Conservation (phyloP, 371 early-diverging fungal species). For the Parasitella parasitica region DNA sequence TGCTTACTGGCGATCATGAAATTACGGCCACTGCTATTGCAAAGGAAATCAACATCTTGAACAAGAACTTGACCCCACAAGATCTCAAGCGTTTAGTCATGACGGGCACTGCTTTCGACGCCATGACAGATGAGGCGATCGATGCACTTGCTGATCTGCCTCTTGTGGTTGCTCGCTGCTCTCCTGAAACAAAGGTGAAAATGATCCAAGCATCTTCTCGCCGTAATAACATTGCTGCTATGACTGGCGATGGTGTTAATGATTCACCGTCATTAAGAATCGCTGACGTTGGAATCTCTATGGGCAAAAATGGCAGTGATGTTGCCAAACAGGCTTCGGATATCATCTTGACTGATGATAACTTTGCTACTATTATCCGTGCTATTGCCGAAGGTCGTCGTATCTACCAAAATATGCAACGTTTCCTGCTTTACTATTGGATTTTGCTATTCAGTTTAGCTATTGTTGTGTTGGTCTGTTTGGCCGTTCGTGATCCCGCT, state of each 20-base stretch:
- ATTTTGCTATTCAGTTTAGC: conserved; percentile 48
- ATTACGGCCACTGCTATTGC: conserved; percentile 92
- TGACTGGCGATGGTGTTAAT: conserved; percentile 94
- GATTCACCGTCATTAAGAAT: conserved; percentile 90
- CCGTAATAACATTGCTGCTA: conserved; percentile 65
- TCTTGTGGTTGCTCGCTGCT: conserved; percentile 89
- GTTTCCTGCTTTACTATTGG: conserved; percentile 86
- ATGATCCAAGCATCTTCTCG: conserved; percentile 92
- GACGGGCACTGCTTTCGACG: conserved; percentile 83
- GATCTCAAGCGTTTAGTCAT: conserved; percentile 65
- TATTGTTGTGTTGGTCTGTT: conserved; percentile 64
- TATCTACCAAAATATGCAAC: conserved; percentile 91
- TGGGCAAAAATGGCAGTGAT: conserved; percentile 92
- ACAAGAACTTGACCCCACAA: conserved; percentile 33
- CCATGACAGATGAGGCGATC: conserved; percentile 78
- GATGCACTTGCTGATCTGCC: conserved; percentile 78
- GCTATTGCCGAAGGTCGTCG: conserved; percentile 86
- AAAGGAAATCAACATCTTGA: conserved; percentile 83
- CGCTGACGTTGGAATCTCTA: conserved; percentile 91
- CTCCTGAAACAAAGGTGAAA: conserved; percentile 96
- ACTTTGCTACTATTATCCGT: conserved; percentile 84
- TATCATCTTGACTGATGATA: conserved; percentile 85
- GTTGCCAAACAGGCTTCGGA: conserved; percentile 91
- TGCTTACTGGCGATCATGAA: conserved; percentile 95
- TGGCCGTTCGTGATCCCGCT: conserved; percentile 74